Base-by-base conservation (phyloP, 2,329 filamentous ascomycete species). In the Colletotrichum sp. region DNA sequence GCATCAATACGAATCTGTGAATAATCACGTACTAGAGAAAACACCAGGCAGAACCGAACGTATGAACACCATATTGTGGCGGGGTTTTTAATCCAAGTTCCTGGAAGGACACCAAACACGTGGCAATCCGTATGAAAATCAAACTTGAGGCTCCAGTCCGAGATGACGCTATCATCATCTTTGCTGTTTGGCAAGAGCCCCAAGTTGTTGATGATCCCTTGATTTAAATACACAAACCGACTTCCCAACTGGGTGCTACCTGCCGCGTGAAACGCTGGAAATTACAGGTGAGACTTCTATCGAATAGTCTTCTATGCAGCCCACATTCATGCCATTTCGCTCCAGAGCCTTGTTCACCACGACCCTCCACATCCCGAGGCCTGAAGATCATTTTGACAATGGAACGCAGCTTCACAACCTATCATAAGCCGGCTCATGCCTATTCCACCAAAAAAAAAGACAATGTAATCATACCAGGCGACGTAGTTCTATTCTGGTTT, bases 381-480 rank as follows among this genome's bases (percentile, higher is more conserved):
- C n/a, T n/a, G n/a, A n/a, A n/a, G n/a, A n/a, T n/a, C n/a, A n/a
- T n/a, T n/a, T n/a, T n/a, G n/a, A n/a, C n/a, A n/a, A n/a, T n/a
- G n/a, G n/a, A n/a, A 43, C 39, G 9, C 18, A 43, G 18, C 39
- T 10, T 43, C 1, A 2, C 18, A 4, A n/a, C 0, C 18, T 43
- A n/a, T n/a, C 6, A 12, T 12, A 43, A 43, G 39, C 3, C 0
- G 18, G 18, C 18, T 4, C 9, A 43, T n/a, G 18, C 9, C 9
- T 0, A 43, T 0, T n/a, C 1, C 4, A n/a, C 18, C 16, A 10
- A 10, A 4, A 18, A 4, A 10, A n/a, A 10, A 3, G 18, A 43
- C 39, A n/a, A 43, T 43, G 16, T 10, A 43, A 0, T 3, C 16
- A 4, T 39, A 18, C 16, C 16, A 39, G 2, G 36, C 36, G 0